Evolutionary conservation across 345 rosid genomes (phyloP), one percentile per base, ranked within the genome.

Genomic region (Populus alba): DNA sequence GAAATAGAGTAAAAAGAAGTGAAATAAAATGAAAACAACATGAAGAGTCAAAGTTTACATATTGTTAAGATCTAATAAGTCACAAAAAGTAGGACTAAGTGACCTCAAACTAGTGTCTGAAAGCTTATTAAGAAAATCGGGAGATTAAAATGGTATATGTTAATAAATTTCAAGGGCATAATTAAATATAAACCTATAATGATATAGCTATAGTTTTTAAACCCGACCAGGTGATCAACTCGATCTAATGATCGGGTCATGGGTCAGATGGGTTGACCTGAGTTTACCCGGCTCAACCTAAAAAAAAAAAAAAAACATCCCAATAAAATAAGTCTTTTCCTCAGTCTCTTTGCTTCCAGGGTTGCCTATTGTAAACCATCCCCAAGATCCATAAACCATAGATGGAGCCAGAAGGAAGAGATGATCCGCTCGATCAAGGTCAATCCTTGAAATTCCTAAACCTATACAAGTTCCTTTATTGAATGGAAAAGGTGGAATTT

Each of bases 61-160:
- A 74, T 80, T 87, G 55, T 85, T 93, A 74, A 92, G 97, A 85
- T 92, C 93, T 71, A 93, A 76, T 77, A 95, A 85, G 92, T 95
- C 98, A 22, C 95, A 95, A 79, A 93, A 93, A 47, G 94, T 87
- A 65, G 97, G 97, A 85, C 85, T 89, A 77, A 93, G 91, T 39
- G 91, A 90, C 81, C 98, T 90, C 74, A 92, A 78, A 79, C 88
- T 91, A 87, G 88, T 82, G 80, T 87, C 85, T 71, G 97, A 86
- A 79, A 95, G 94, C 76, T 87, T 90, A 88, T 97, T 93, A 59
- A 20, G 37, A 73, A 43, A 51, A 47, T 10, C 4, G 3, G 12
- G 45, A 9, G 45, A 41, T 41, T 0, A 0, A 9, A 61, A 66
- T 0, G 31, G 45, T 65, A 53, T 20, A 13, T 7, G 31, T 78